Conservation (phyloP, 805 yeast genomes). For the Metschnikowia koreensis region DNA sequence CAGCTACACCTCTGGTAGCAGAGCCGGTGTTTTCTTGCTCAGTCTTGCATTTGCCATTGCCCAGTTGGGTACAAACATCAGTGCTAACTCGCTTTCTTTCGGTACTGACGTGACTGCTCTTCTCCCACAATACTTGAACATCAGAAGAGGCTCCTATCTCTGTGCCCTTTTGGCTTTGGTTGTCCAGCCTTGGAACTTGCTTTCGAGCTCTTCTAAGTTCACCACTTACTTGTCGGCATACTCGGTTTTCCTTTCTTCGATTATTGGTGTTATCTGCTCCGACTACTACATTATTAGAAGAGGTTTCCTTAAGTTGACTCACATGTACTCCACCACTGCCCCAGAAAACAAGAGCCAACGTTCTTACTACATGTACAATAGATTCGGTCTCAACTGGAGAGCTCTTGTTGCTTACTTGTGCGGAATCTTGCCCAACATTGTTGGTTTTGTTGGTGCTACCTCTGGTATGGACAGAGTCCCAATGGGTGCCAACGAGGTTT, state of each 20-base stretch:
- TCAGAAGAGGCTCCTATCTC: conserved; percentile 77
- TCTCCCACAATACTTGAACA: conserved; percentile 61
- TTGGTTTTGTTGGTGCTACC: conserved; percentile 81
- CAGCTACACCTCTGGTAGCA: conserved; percentile 51
- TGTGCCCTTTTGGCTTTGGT: conserved; percentile 70
- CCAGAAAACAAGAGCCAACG: conserved; percentile 29
- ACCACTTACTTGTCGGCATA: conserved; percentile 80
- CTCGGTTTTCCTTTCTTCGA: conserved; percentile 76
- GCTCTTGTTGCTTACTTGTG: conserved; percentile 76
- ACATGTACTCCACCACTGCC: conserved; percentile 53
- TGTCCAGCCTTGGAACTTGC: conserved; percentile 81
- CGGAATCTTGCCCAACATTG: conserved; percentile 80
- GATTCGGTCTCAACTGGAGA: conserved; percentile 75
- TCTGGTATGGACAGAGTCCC: conserved; percentile 71
- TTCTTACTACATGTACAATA: conserved; percentile 57
- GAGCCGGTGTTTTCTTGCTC: conserved; percentile 80
- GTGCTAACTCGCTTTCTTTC: conserved; percentile 68
- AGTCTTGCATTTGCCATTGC: conserved; percentile 70
- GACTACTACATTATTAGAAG: conserved; percentile 69
- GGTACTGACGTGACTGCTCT: conserved; percentile 72
- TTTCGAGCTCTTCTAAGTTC: conserved; percentile 63
- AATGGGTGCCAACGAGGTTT: conserved; percentile 70
- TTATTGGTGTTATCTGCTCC: conserved; percentile 71
- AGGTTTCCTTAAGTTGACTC: conserved; percentile 63
- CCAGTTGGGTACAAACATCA: conserved; percentile 74